Evolutionary conservation across 2,329 filamentous ascomycete species (phyloP), one percentile per base, ranked within the genome.

Genomic region (Neonectria ditissima): DNA sequence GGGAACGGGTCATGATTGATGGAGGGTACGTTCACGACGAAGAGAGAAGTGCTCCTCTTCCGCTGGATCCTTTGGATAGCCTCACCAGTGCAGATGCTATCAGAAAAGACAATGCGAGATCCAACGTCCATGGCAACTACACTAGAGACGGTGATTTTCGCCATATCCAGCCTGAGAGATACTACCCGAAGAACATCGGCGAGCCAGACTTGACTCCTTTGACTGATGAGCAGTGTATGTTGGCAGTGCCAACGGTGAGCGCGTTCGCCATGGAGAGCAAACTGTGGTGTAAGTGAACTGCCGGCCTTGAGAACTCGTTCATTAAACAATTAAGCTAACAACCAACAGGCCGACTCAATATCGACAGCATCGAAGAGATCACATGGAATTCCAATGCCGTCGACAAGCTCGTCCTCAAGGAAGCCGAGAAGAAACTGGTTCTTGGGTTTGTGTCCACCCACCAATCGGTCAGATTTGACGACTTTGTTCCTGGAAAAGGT

Each of bases 241-340:
- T 65, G 18, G 20, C 66, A 2, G 26, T 62, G 8, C 55, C 63
- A 1, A 22, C 26, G 16, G 57, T 60, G 1, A 54, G 30, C 1
- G 65, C 60, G 3, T 69, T 65, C 13, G 50, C 63, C 1, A 24
- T 65, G 11, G 34, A 47, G 1, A 52, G 1, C 11, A 66, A 66
- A 18, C 37, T 26, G 5, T 68, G 67, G 67, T 66, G 59, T 65
- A 59, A 65, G 66, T 65, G 39, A 47, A 22, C 5, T 5, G 2
- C 1, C n/a, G 14, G 5, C 32, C 4, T 13, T 11, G 3, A 43
- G 26, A 10, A 18, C 11, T 1, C 22, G 1, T 9, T 32, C 14
- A 6, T 2, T 24, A 11, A 7, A n/a, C 16, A 11, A 28, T 50
- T 11, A 37, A 6, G 14, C 24, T 26, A 7, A 47, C 11, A 13